A percentile compares a stretch with the other conserved stretches of the same genome.
Evolutionary conservation across 192 early-diverging fungal species (phyloP).

Genomic region (Lobosporangium transversale): DNA sequence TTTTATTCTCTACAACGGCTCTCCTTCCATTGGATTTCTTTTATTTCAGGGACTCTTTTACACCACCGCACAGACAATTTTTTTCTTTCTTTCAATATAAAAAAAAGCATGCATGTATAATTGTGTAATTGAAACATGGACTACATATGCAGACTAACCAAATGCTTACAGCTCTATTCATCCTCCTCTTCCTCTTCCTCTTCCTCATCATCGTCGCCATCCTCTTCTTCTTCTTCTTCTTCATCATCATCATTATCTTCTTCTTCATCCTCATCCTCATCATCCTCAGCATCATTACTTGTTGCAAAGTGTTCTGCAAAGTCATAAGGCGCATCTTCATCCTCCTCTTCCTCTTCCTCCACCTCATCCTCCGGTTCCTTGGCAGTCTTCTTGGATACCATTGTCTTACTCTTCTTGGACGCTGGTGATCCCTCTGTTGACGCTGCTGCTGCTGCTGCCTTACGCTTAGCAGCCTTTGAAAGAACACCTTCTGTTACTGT

Average conservation of each 20-base stretch:
- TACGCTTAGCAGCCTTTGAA: constrained; percentile 38
- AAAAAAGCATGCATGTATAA: too few species aligned
- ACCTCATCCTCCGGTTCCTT: constrained; percentile 14
- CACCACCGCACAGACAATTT: too few species aligned
- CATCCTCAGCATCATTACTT: constrained; percentile 8
- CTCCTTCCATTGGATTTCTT: too few species aligned
- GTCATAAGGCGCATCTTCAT: constrained; percentile 45
- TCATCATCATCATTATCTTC: constrained; percentile 22
- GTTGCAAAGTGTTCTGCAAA: constrained; percentile 41
- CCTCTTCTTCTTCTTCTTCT: constrained; percentile 8
- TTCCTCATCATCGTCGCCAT: too few species aligned
- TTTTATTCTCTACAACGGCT: too few species aligned
- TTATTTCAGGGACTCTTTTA: too few species aligned
- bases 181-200: too few species aligned
- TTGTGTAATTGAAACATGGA: too few species aligned
- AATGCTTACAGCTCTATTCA: too few species aligned
- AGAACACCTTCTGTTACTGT: constrained; percentile 16
- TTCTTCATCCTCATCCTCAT: constrained; percentile 23
- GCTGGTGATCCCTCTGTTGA: constrained; percentile 5
- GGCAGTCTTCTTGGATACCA: constrained; percentile 10
- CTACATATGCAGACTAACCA: too few species aligned
- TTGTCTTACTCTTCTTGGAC: constrained; percentile 45
- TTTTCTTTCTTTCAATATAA: too few species aligned
- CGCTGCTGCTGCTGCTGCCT: constrained; percentile 24
- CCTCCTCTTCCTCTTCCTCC: constrained; percentile 8